Conservation (phyloP, 192 early-diverging fungal genomes). For the Coemansia sp. region DNA sequence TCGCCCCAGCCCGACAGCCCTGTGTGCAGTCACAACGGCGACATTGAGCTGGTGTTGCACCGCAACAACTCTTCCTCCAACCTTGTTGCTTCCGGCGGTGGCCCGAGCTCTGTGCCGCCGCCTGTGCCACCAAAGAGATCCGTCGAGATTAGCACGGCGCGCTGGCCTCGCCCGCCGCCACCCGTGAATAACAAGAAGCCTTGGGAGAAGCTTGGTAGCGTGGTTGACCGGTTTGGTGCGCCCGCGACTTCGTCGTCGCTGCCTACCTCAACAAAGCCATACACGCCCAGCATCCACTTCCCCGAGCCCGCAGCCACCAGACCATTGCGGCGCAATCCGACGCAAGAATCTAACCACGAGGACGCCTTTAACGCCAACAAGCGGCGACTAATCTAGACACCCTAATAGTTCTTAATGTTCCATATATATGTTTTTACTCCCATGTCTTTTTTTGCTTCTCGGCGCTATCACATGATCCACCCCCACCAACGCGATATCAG, state of each 20-base stretch:
- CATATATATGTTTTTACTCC: not conserved
- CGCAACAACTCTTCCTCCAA: slow-evolving; percentile 1
- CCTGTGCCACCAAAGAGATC: not conserved
- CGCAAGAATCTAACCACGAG: not conserved
- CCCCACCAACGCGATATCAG: too few relatives aligned
- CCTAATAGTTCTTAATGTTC: not conserved
- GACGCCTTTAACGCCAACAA: not conserved
- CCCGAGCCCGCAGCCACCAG: not conserved
- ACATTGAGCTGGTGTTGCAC: not conserved
- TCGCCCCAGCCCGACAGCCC: slow-evolving; percentile 2
- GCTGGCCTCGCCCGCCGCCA: not conserved
- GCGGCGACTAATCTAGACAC: not conserved
- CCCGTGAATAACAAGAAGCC: not conserved
- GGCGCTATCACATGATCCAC: too few relatives aligned
- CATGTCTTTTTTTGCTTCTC: too few relatives aligned
- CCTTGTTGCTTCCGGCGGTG: not conserved
- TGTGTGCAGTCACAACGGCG: slow-evolving; percentile 4
- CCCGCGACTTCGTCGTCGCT: not conserved
- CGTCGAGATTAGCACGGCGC: slow-evolving; percentile 2
- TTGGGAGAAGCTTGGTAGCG: not conserved
- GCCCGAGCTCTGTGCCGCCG: not conserved
- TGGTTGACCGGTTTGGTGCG: slow-evolving; percentile 1
- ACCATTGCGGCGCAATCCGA: not conserved
- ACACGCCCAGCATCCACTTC: not conserved
- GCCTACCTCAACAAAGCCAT: not conserved